Evolutionary conservation across 1,284 basidiomycete genomes (phyloP), one percentile per base, ranked within the genome.

Genomic region (Fomitopsis betulina): DNA sequence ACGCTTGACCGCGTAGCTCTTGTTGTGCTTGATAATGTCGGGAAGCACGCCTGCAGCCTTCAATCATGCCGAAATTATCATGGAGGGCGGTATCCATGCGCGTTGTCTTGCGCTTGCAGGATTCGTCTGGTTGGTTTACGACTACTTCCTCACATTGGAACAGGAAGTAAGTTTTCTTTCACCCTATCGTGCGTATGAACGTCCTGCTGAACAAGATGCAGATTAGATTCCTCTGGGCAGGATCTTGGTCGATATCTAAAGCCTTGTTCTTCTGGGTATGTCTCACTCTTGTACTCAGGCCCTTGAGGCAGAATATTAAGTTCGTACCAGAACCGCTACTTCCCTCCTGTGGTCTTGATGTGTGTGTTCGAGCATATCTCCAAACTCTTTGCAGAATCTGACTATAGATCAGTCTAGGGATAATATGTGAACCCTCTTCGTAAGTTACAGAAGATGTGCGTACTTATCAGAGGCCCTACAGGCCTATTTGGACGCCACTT

Each of bases 141-240:
- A 69, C 45, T 58, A 64, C 42, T 23, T 54, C 30, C 30, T 69
- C 43, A 70, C 68, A 6, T 61, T 68, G 17, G 58, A 61, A 21
- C 52, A 68, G 17, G 69, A 70, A 65, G 69, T 68, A 57, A 53
- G 62, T 60, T n/a, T 7, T 35, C 7, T n/a, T 35, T 23, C 1
- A 8, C 27, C 27, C 27, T 30, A 30, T 30, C 8, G 27, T 30
- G 27, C 27, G 2, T n/a, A 30, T 8, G 27, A 30, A 30, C 27
- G 27, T 30, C 27, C 27, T 37, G 15, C 19, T 5, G 38, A 17
- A 17, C 32, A n/a, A 51, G 27, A n/a, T 2, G 13, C 27, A 71
- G 70, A 50, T 70, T 17, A 50, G 63, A 32, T 68, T 64, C 57
- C 68, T 70, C 59, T 71, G 70, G 70, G 57, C 59, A 5, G 67